Evolutionary conservation across 495 filamentous ascomycete species (phyloP).

Genomic region (Hypoxylon fragiforme): DNA sequence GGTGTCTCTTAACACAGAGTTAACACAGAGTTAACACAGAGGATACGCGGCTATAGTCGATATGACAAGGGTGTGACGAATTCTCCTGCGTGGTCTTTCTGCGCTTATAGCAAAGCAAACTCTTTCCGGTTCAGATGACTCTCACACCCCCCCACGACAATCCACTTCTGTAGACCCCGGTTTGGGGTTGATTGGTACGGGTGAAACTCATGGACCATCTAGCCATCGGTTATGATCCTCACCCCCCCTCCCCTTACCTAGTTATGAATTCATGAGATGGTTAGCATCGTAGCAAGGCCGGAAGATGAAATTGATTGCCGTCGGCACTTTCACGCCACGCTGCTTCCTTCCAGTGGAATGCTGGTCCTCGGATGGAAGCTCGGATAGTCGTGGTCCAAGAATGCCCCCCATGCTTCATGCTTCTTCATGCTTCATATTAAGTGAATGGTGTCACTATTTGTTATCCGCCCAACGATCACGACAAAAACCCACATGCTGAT

Average conservation of each 20-base stretch:
- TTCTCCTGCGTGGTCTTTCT: constrained; percentile 7
- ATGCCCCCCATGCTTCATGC: too few species aligned
- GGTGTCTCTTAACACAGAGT: too few species aligned
- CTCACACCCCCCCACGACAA: constrained; percentile 30
- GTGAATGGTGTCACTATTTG: constrained; percentile 20
- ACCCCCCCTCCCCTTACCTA: constrained; percentile 18
- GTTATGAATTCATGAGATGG: constrained; percentile 13
- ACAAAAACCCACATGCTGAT: constrained; percentile 14
- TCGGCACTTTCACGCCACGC: constrained; percentile 4
- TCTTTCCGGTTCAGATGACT: constrained; percentile 13
- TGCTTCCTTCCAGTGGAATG: constrained; percentile 15
- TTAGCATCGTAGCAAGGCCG: constrained; percentile 10
- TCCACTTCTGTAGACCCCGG: constrained; percentile 21
- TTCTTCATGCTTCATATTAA: too few species aligned
- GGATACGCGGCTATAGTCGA: neutral
- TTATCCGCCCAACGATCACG: constrained; percentile 18
- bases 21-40: constrained; percentile 6
- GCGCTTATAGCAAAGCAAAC: constrained; percentile 6
- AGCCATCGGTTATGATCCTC: constrained; percentile 10
- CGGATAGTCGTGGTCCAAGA: constrained; percentile 20
- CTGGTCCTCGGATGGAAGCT: constrained; percentile 29
- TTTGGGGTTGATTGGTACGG: constrained; percentile 28
- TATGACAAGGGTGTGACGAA: constrained; percentile 17
- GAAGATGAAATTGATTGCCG: constrained; percentile 15
- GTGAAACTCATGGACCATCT: constrained; percentile 13